Evolutionary conservation across 352 stramenopile genomes (phyloP), one percentile per base, ranked within the genome.

Genomic region (Phytophthora meadii): DNA sequence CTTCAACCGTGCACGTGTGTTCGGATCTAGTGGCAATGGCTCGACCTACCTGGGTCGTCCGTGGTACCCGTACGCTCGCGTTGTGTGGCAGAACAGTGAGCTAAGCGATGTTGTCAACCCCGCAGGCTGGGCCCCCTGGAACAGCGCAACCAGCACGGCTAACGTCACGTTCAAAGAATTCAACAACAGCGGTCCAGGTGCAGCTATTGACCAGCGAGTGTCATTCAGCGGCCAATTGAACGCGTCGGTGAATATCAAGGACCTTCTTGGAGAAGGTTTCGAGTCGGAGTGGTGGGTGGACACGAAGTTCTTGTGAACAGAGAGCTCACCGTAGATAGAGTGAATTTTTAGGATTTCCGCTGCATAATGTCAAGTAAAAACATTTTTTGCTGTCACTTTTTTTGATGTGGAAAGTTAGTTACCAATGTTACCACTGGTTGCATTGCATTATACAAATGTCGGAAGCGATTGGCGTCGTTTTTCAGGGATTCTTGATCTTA

Each of bases 101-200:
- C n/a, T 54, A 2, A 54, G 47, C 47, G 47, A 54, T 27, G 34
- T 54, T 10, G 34, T 54, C 17, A 54, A 54, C 12, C 47, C 47
- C 3, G 47, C 30, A 27, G 47, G 47, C 11, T 54, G 47, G 47
- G n/a, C 30, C 4, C 5, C 8, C 11, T 55, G 49, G 49, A 15
- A 55, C 32, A 55, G 37, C 4, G 32, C 14, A 2, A 45, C 36
- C 17, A 55, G 37, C 32, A 46, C 49, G 49, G 49, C 49, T 14
- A 45, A 55, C 19, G 49, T 55, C n/a, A 45, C 36, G 10, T 55
- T 55, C 22, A 55, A 55, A 41, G 49, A 55, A 32, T 55, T 55
- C 32, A 55, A 55, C 49, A 46, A 55, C 32, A 55, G n/a, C 17
- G 49, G 49, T 14, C n/a, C 49, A 15, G 32, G 49, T 34, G 49